Evolutionary conservation across 1,284 basidiomycete genomes (phyloP).

Genomic region (Trichosporon ovoides): DNA sequence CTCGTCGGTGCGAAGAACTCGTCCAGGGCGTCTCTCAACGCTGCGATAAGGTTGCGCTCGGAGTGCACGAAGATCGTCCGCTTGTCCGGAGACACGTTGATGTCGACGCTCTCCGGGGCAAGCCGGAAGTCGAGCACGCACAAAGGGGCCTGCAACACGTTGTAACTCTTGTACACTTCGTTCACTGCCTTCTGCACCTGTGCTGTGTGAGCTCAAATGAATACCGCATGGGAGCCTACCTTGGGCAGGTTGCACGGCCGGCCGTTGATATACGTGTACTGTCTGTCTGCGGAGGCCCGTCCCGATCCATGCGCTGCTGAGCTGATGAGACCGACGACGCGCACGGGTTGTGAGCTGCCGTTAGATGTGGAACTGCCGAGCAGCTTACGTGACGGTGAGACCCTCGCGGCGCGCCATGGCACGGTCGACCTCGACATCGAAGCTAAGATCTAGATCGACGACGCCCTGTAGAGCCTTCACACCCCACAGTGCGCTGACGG

Average conservation of each 20-base stretch:
- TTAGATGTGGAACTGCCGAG: neutral
- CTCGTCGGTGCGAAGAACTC: constrained; percentile 60
- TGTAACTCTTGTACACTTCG: constrained; percentile 82
- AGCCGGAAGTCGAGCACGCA: constrained; percentile 77
- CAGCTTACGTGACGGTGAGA: constrained; percentile 27
- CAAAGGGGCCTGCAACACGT: constrained; percentile 72
- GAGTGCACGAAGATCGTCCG: constrained; percentile 87
- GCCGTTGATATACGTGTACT: constrained; percentile 92
- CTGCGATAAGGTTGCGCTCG: constrained; percentile 72
- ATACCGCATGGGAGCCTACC: constrained; percentile 47
- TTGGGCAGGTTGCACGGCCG: constrained; percentile 77
- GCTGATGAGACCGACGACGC: constrained; percentile 41
- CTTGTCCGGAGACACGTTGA: constrained; percentile 97
- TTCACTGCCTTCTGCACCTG: constrained; percentile 81
- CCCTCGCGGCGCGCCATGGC: constrained; percentile 48
- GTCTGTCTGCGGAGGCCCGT: constrained; percentile 71
- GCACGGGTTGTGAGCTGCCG: constrained; percentile 33
- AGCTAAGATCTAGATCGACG: constrained; percentile 64
- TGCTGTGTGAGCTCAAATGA: neutral
- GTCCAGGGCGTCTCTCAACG: constrained; percentile 68
- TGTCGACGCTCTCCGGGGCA: constrained; percentile 77
- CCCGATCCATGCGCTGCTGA: constrained; percentile 54
- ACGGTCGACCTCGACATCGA: constrained; percentile 64
- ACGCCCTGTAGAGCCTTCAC: constrained; percentile 70
- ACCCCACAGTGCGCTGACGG: constrained; percentile 78